Percentiles rank a stretch among this genome's conserved stretches.
Conservation (phyloP, 108 stramenopile species). For the Craspedostauros australis region DNA sequence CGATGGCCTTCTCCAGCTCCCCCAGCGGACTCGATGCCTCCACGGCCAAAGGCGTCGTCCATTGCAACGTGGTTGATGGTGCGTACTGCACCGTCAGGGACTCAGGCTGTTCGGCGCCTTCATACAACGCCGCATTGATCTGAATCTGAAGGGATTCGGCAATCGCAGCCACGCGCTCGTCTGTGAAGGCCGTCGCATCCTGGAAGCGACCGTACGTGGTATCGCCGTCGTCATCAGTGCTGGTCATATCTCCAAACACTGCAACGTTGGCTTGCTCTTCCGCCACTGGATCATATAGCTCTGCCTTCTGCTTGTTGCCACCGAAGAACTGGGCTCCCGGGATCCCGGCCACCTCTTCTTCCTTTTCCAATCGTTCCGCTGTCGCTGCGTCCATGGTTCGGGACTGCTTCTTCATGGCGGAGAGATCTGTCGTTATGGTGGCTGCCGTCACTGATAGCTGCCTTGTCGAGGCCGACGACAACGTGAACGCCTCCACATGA, state of each 20-base stretch:
- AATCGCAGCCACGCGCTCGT: constrained; percentile 23
- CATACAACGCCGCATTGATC: constrained; percentile 51
- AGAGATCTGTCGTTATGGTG: no score
- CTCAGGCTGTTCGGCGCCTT: constrained; percentile 1
- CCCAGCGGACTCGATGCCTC: constrained; percentile 30
- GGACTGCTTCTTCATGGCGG: background rate
- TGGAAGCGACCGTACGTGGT: constrained; percentile 45
- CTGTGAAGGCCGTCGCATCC: constrained; percentile 35
- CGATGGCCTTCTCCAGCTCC: constrained; percentile 42
- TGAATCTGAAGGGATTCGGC: constrained; percentile 49
- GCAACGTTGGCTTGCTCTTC: constrained; percentile 34
- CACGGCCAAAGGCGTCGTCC: constrained; percentile 47
- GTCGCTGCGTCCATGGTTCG: background rate
- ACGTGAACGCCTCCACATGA: no score
- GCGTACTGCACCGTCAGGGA: background rate
- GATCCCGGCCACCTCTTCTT: constrained; percentile 27
- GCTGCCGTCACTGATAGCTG: no score
- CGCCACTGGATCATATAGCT: constrained; percentile 58
- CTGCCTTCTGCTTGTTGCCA: constrained; percentile 69
- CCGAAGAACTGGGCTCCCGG: constrained; percentile 58
- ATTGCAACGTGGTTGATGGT: constrained; percentile 19
- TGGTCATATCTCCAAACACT: background rate
- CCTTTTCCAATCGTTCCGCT: no score
- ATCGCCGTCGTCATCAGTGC: background rate
- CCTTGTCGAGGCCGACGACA: no score